Evolutionary conservation across 441 rosid species (phyloP).

Genomic region (Syzygium malaccense): DNA sequence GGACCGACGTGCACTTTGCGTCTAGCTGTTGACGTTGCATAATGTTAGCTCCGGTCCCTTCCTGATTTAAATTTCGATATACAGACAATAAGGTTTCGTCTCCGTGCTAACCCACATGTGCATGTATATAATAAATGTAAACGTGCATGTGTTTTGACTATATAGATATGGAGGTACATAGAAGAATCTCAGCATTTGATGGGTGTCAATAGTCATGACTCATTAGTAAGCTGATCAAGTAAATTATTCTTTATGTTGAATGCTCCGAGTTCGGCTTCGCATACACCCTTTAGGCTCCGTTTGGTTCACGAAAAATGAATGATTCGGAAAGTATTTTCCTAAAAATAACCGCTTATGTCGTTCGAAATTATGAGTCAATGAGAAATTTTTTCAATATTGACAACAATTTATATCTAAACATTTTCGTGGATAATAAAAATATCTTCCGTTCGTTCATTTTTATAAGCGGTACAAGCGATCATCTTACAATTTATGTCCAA

Average conservation of each 20-base stretch:
- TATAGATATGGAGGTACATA: neutral
- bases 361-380: neutral
- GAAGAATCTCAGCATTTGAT: neutral
- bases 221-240: neutral
- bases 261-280: neutral
- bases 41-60: neutral
- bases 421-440: neutral
- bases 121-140: neutral
- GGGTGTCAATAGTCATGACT: neutral
- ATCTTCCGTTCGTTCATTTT: neutral
- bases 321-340: neutral
- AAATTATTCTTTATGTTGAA: neutral
- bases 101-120: neutral
- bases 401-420: neutral
- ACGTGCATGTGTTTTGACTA: neutral
- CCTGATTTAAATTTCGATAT: neutral
- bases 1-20: neutral
- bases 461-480: neutral
- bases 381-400: neutral
- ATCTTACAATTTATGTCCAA: too few relatives aligned
- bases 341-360: neutral
- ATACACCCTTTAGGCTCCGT: neutral
- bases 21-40: neutral
- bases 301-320: neutral
- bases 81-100: neutral